Evolutionary conservation across 2,329 filamentous ascomycete species (phyloP).

Genomic region (Paecilomyces dactylethromorphus): DNA sequence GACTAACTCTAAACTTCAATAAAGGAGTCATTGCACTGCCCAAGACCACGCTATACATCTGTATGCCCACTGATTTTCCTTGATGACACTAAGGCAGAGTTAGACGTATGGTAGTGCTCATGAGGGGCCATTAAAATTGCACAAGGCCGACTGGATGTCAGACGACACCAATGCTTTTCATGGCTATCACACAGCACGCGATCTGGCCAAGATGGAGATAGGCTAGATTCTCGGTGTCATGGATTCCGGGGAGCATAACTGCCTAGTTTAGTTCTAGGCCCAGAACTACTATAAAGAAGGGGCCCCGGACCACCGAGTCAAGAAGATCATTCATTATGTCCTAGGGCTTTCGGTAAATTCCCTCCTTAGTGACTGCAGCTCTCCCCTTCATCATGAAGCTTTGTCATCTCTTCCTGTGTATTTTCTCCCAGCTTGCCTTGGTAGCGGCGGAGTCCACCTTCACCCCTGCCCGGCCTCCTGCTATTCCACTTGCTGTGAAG

Average conservation of each 20-base stretch:
- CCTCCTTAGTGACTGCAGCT: not conserved
- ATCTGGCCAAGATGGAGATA: not conserved
- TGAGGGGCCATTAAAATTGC: not conserved
- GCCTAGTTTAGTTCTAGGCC: not conserved
- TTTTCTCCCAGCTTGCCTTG: conserved; percentile 16
- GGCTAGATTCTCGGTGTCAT: not conserved
- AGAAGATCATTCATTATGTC: not conserved
- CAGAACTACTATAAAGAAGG: not conserved
- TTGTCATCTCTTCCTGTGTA: conserved; percentile 16
- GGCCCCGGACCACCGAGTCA: not conserved
- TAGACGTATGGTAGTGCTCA: not conserved
- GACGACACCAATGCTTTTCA: not conserved
- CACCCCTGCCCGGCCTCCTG: conserved; percentile 58
- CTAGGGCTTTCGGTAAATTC: not conserved
- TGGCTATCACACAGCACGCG: not conserved
- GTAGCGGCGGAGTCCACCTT: conserved; percentile 47
- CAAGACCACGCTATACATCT: not conserved
- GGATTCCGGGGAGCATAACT: not conserved
- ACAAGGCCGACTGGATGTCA: not conserved
- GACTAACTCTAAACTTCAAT: not conserved
- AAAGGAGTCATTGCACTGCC: not conserved
- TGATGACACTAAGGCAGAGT: not conserved
- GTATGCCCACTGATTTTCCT: not conserved
- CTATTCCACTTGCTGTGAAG: conserved; percentile 65
- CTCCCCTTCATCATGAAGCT: conserved; percentile 22